Conservation (phyloP, 2,329 filamentous ascomycete genomes). For the Ophiocordyceps camponoti-rufipedis region DNA sequence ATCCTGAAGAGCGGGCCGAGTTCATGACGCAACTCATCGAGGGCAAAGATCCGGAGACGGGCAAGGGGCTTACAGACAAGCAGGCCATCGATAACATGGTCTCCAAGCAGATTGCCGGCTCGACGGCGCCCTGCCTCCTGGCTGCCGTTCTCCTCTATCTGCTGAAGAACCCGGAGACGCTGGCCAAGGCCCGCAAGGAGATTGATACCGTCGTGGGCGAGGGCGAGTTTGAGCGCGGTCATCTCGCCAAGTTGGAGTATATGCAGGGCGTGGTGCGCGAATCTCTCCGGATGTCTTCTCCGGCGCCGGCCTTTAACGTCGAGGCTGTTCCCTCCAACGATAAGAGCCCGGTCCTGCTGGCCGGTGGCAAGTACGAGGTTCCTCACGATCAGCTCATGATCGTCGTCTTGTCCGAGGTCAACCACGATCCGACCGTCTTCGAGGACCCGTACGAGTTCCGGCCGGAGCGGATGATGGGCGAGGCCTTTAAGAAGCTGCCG, state of each 20-base stretch:
- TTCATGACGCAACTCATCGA: constrained; percentile 41
- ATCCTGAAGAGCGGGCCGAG: constrained; percentile 38
- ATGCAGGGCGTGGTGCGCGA: constrained; percentile 35
- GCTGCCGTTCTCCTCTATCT: constrained; percentile 30
- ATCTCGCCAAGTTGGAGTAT: constrained; percentile 32
- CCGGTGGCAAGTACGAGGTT: constrained; percentile 28
- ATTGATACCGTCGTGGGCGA: constrained; percentile 31
- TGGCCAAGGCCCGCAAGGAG: constrained; percentile 31
- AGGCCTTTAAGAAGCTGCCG: constrained; percentile 15
- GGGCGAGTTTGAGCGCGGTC: constrained; percentile 23
- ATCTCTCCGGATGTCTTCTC: constrained; percentile 32
- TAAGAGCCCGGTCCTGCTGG: constrained; percentile 26
- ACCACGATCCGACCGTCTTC: constrained; percentile 29
- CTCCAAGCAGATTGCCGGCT: constrained; percentile 42
- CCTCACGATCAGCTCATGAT: constrained; percentile 30
- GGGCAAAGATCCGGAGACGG: constrained; percentile 42
- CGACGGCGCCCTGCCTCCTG: constrained; percentile 27
- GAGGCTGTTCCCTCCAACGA: constrained; percentile 22
- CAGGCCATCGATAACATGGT: constrained; percentile 52
- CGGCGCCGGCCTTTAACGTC: constrained; percentile 37
- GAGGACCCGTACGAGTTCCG: constrained; percentile 24
- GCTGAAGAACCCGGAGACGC: constrained; percentile 27
- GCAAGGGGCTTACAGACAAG: constrained; percentile 34
- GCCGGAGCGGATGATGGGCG: constrained; percentile 31
- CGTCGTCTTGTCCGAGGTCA: constrained; percentile 29